These are phyloP conservation scores for Raphanus raphanistrum DNA, from an alignment of 345 rosid genomes.

Conservation along the genomic window DNA sequence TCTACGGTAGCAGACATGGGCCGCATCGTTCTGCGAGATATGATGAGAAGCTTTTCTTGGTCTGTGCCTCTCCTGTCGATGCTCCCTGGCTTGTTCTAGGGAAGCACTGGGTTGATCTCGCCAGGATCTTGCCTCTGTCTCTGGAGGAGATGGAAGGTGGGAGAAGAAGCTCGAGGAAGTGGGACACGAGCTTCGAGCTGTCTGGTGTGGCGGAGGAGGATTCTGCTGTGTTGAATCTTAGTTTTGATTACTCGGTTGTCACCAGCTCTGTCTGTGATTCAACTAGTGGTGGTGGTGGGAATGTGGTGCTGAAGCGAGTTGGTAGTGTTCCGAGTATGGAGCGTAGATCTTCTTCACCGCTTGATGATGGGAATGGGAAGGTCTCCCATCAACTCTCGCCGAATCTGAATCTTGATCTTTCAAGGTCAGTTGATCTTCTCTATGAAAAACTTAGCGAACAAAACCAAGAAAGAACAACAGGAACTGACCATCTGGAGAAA, in stretches of 20 bases:
- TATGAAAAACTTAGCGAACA: slow-evolving; percentile 63
- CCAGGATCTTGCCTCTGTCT: slow-evolving; percentile 68
- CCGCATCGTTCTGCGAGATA: slow-evolving; percentile 60
- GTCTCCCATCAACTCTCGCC: slow-evolving; percentile 43
- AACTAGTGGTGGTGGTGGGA: slow-evolving; percentile 15
- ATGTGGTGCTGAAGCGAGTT: slow-evolving; percentile 44
- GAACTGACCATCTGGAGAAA: slow-evolving; percentile 12
- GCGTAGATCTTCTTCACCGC: slow-evolving; percentile 35
- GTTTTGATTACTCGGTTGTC: slow-evolving; percentile 59
- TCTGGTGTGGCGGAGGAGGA: slow-evolving; percentile 63
- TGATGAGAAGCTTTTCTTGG: slow-evolving; percentile 57
- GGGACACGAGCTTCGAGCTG: slow-evolving; percentile 75
- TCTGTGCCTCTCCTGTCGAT: slow-evolving; percentile 49
- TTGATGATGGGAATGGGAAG: slow-evolving; percentile 54
- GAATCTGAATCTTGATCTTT: slow-evolving; percentile 54
- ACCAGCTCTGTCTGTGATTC: slow-evolving; percentile 41
- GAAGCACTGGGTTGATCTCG: slow-evolving; percentile 76
- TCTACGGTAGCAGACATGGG: slow-evolving; percentile 63
- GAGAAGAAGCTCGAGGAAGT: slow-evolving; percentile 57
- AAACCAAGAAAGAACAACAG: slow-evolving; percentile 36
- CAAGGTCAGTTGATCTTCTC: slow-evolving; percentile 59
- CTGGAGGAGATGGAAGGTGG: slow-evolving; percentile 68
- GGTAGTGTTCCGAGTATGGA: slow-evolving; percentile 56
- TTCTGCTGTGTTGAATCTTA: slow-evolving; percentile 67
- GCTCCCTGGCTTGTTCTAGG: slow-evolving; percentile 51